These are phyloP conservation scores for Fomitopsis pulvina DNA, from an alignment of 768 basidiomycete species.

Conservation along the genomic window DNA sequence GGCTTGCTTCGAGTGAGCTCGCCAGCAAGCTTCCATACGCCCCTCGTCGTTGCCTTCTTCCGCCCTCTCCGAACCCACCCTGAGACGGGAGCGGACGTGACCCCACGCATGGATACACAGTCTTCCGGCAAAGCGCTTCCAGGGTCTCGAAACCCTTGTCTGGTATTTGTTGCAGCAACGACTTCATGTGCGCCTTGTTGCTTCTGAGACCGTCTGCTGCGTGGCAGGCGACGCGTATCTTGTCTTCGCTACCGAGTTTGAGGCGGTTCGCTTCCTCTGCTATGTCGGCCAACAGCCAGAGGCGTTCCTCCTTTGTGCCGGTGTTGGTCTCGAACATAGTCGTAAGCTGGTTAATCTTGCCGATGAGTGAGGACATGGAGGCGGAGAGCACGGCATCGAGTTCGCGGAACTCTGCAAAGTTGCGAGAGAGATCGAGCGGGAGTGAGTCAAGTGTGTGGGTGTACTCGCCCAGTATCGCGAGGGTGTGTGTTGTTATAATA, in stretches of 20 bases:
- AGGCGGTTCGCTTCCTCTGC: constrained; percentile 89
- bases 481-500: constrained; percentile 46
- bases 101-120: constrained; percentile 72
- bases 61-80: constrained; percentile 48
- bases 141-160: constrained; percentile 41
- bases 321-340: constrained; percentile 64
- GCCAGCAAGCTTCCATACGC: constrained; percentile 46
- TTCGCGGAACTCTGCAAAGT: constrained; percentile 94
- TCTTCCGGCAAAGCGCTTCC: constrained; percentile 50
- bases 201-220: constrained; percentile 82
- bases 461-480: constrained; percentile 74
- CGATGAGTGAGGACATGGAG: constrained; percentile 75
- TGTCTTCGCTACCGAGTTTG: constrained; percentile 95
- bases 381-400: constrained; percentile 96
- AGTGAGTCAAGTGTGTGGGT: constrained; percentile 90
- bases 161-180: constrained; percentile 57
- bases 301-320: constrained; percentile 61
- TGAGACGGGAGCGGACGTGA: constrained; percentile 61
- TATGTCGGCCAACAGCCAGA: constrained; percentile 85
- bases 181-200: constrained; percentile 54
- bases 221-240: constrained; percentile 89
- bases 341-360: constrained; percentile 72
- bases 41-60: constrained; percentile 48
- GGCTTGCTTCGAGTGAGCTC: constrained; percentile 49
- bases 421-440: constrained; percentile 89